phyloP scores from a whole-genome alignment of 352 stramenopile genomes.

The Globisporangium spinosum region DNA sequence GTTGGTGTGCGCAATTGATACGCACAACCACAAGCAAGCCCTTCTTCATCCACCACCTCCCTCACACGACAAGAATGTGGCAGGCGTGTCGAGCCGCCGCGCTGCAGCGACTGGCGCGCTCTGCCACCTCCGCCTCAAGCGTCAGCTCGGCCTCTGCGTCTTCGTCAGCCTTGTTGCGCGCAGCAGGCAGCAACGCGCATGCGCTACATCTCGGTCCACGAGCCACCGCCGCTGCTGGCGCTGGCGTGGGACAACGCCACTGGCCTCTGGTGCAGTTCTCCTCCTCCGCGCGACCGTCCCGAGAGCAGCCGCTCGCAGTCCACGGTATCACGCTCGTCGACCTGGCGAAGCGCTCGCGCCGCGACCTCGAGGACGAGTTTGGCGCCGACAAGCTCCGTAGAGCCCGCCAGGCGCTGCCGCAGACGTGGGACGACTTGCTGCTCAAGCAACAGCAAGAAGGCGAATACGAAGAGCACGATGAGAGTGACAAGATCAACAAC shows the following conservation, averaged over 20 bases:
- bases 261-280: not conserved
- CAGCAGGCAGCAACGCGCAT: not conserved
- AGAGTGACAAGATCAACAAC: slow-evolving; percentile 8
- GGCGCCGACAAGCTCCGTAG: slow-evolving; percentile 24
- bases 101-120: slow-evolving; percentile 8
- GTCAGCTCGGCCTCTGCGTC: too few relatives aligned
- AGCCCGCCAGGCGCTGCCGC: slow-evolving; percentile 24
- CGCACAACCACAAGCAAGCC: not conserved
- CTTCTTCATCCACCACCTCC: not conserved
- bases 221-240: not conserved
- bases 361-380: slow-evolving; percentile 26
- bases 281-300: not conserved
- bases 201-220: slow-evolving; percentile 2
- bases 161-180: not conserved
- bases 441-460: slow-evolving; percentile 3
- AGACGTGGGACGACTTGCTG: slow-evolving; percentile 25
- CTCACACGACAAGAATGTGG: slow-evolving; percentile 9
- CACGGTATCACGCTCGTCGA: slow-evolving; percentile 27
- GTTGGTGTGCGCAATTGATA: slow-evolving; percentile 4
- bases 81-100: slow-evolving; percentile 9
- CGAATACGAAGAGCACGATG: not conserved
- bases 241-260: not conserved
- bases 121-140: not conserved
- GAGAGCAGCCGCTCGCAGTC: slow-evolving; percentile 8
- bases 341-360: slow-evolving; percentile 26